Evolutionary conservation across 352 stramenopile genomes (phyloP), one percentile per base, ranked within the genome.

Genomic region (Globisporangium uncinulatum): DNA sequence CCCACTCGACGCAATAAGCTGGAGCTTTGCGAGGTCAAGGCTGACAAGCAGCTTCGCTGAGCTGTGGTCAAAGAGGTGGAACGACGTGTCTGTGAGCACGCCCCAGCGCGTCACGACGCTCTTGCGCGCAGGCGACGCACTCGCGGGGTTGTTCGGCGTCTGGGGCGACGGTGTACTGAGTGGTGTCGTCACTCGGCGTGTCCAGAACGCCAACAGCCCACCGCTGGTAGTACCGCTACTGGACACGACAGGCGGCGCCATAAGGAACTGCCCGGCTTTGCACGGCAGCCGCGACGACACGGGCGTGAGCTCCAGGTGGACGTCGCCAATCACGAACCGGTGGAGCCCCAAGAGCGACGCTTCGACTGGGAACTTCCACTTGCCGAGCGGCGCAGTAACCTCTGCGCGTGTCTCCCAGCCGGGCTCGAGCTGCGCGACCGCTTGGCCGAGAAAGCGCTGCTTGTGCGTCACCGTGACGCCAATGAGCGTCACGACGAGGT

Each of bases 331-430:
- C 3, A 89, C 70, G 50, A 89, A 90, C 46, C 80, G 76, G 44
- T 89, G 71, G 14, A 88, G 67, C 11, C 83, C 83, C 0, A 86
- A 61, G 20, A 93, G 73, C 13, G 68, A 72, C 48, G 87, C 80
- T 14, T 91, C 81, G 3, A 90, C 68, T 3, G 83, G 83, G 59
- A 93, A 93, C 54, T 84, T 86, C 83, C 80, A 91, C 55, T 91
- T 91, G 15, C 59, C 74, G 11, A 93, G 58, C 10, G 83, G 65
- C 11, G 70, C 77, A 10, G 43, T 65, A 24, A 79, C 60, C 19
- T 56, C 69, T 6, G 64, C 61, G 47, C 65, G 49, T 43, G 66
- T 60, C 59, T 93, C 83, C 83, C 83, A 93, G 10, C 79, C 80
- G 0, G 76, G 65, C 47, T 87, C 69, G 39, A 93, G 67, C 1